Evolutionary conservation across 352 stramenopile genomes (phyloP).

Genomic region (Plasmopara halstedii): DNA sequence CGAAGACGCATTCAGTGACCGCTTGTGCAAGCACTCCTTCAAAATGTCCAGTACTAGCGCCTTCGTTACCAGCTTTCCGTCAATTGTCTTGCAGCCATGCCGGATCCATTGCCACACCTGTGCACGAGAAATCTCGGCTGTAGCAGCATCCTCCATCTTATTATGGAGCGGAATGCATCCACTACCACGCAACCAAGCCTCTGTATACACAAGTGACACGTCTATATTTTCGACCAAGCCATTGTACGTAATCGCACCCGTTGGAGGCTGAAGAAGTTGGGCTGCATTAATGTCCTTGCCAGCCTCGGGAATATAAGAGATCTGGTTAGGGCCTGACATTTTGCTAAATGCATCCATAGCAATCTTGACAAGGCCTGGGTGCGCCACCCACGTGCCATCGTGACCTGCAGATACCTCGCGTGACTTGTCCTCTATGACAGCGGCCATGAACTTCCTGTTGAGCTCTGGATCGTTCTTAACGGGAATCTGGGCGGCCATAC

Average conservation of each 20-base stretch:
- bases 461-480: constrained; percentile 88
- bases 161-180: constrained; percentile 93
- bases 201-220: constrained; percentile 91
- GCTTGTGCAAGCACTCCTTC: constrained; percentile 51
- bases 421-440: constrained; percentile 88
- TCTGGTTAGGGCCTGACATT: constrained; percentile 92
- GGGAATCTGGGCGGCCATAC: constrained; percentile 96
- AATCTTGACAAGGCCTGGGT: constrained; percentile 91
- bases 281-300: constrained; percentile 49
- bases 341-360: constrained; percentile 92
- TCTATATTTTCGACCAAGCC: constrained; percentile 88
- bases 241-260: constrained; percentile 69
- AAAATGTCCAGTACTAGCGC: constrained; percentile 53
- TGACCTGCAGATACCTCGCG: constrained; percentile 88
- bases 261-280: constrained; percentile 56
- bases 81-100: constrained; percentile 57
- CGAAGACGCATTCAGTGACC: constrained; percentile 30
- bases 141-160: constrained; percentile 94
- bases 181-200: constrained; percentile 90
- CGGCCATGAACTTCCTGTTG: constrained; percentile 86
- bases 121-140: constrained; percentile 90
- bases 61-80: constrained; percentile 66
- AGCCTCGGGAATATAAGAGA: constrained; percentile 49
- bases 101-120: constrained; percentile 93
- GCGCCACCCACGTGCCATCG: constrained; percentile 95